A percentile compares a stretch with the other conserved stretches of the same genome.
These are phyloP conservation scores for Penicillium ucsense DNA, from an alignment of 495 filamentous ascomycete genomes.

Conservation along the genomic window DNA sequence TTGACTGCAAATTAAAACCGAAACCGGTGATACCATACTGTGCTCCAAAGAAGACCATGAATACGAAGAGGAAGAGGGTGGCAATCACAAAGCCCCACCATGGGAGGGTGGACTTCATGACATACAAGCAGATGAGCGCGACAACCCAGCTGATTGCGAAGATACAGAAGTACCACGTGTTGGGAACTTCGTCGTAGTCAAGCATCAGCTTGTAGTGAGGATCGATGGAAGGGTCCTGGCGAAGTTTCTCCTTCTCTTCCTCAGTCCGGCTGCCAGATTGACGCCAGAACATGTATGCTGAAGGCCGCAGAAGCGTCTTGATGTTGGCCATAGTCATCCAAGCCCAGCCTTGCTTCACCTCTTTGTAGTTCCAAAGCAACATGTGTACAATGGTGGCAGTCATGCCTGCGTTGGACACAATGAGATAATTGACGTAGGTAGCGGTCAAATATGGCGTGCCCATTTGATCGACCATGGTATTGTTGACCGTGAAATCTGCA, in stretches of 20 bases:
- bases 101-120: conserved; percentile 36
- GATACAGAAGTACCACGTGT: conserved; percentile 6
- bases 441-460: conserved; percentile 32
- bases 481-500: conserved; percentile 20
- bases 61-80: conserved; percentile 23
- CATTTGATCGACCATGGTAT: conserved; percentile 11
- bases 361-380: conserved; percentile 25
- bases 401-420: conserved; percentile 33
- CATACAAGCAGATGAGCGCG: conserved; percentile 31
- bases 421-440: conserved; percentile 28
- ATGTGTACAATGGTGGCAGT: conserved; percentile 33
- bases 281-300: neutral
- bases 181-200: neutral
- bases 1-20: conserved; percentile 18
- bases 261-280: neutral
- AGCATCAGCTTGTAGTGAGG: conserved; percentile 2
- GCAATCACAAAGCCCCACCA: conserved; percentile 42
- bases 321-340: conserved; percentile 1
- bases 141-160: conserved; percentile 32
- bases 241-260: neutral
- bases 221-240: neutral
- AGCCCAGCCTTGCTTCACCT: conserved; percentile 21
- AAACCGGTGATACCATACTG: conserved; percentile 32
- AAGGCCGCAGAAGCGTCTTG: neutral
- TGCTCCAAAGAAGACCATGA: conserved; percentile 25